These are phyloP conservation scores for Nitzschia palea DNA, from an alignment of 108 stramenopile genomes.

Conservation along the genomic window DNA sequence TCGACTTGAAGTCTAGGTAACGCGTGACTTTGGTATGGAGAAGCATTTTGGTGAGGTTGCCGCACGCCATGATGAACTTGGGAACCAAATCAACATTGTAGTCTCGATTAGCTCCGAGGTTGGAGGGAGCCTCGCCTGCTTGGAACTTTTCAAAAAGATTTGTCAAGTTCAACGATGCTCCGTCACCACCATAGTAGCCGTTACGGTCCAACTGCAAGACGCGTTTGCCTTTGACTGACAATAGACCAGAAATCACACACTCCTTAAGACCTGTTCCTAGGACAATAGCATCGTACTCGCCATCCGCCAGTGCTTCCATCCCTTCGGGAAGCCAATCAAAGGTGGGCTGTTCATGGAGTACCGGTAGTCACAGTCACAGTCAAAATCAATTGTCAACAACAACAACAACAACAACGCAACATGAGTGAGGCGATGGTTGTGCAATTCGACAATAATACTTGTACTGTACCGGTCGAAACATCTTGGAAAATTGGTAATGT, in stretches of 20 bases:
- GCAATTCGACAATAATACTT: neutral
- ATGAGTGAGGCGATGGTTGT: neutral
- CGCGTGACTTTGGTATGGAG: slow-evolving; percentile 97
- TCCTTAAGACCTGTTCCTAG: slow-evolving; percentile 99
- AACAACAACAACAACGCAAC: neutral
- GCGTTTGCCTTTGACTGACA: slow-evolving; percentile 90
- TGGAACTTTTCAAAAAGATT: slow-evolving; percentile 97
- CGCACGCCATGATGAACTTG: slow-evolving; percentile 99
- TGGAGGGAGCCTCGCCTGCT: slow-evolving; percentile 74
- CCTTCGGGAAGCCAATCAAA: slow-evolving; percentile 93
- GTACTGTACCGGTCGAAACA: no score
- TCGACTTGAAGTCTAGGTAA: slow-evolving; percentile 97
- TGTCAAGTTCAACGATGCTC: slow-evolving; percentile 95
- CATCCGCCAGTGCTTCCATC: slow-evolving; percentile 95
- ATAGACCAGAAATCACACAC: slow-evolving; percentile 97
- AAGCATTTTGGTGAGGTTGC: slow-evolving; percentile 98
- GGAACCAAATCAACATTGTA: slow-evolving; percentile 99
- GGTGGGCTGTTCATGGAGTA: slow-evolving; percentile 14
- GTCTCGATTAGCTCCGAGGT: slow-evolving; percentile 90
- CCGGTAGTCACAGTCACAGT: neutral
- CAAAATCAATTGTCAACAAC: neutral
- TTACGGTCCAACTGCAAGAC: slow-evolving; percentile 98
- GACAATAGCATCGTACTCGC: slow-evolving; percentile 99
- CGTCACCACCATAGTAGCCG: slow-evolving; percentile 98
- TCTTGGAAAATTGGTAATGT: no score